phyloP scores from a whole-genome alignment of 768 basidiomycete species.

The Tulasnella sp. region DNA sequence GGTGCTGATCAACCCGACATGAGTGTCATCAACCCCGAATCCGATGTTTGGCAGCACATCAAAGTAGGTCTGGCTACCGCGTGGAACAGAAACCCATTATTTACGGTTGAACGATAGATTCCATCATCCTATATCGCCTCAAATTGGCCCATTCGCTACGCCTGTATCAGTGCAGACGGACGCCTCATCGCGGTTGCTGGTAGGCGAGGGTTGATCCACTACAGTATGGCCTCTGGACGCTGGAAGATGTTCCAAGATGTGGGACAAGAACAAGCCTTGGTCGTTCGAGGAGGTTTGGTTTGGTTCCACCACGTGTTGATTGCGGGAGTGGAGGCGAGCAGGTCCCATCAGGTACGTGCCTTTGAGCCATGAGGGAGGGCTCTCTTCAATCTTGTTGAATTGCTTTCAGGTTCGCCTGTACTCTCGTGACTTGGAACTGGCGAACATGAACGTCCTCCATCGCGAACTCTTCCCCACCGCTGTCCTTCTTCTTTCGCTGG shows the following conservation, averaged over 20 bases:
- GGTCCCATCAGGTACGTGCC: slow-evolving; percentile 63
- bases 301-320: slow-evolving; percentile 98
- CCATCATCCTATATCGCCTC: slow-evolving; percentile 81
- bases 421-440: slow-evolving; percentile 85
- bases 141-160: slow-evolving; percentile 94
- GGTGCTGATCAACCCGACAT: slow-evolving; percentile 97
- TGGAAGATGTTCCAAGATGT: slow-evolving; percentile 88
- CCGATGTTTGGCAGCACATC: slow-evolving; percentile 97
- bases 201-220: slow-evolving; percentile 83
- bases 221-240: slow-evolving; percentile 86
- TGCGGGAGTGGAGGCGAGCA: slow-evolving; percentile 78
- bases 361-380: not conserved
- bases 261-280: slow-evolving; percentile 79
- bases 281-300: slow-evolving; percentile 82
- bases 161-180: slow-evolving; percentile 85
- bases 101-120: slow-evolving; percentile 48
- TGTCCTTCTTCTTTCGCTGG: slow-evolving; percentile 80
- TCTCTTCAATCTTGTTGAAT: not conserved
- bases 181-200: slow-evolving; percentile 90
- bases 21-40: slow-evolving; percentile 96
- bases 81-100: not conserved
- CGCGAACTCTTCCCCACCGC: slow-evolving; percentile 71
- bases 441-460: slow-evolving; percentile 76
- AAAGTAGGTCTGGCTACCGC: slow-evolving; percentile 50
- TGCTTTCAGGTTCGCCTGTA: slow-evolving; percentile 76